These are phyloP conservation scores for Diaporthe aspalathi DNA, from an alignment of 2,329 filamentous ascomycete species.

Conservation along the genomic window DNA sequence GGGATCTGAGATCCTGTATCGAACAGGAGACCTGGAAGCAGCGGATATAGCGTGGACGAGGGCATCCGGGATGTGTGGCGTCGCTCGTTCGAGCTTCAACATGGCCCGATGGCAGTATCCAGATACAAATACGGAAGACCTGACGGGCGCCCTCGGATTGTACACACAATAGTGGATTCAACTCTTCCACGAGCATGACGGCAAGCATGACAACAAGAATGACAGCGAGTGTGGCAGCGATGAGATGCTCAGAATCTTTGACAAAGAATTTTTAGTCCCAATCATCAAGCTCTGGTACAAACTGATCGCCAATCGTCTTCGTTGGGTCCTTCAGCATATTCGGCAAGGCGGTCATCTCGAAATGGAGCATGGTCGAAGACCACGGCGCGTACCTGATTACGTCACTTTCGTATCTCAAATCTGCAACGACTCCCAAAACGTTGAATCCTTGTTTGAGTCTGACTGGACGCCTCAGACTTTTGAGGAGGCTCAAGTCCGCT, in stretches of 20 bases:
- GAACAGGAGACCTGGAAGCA: not conserved
- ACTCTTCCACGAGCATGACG: too few relatives aligned
- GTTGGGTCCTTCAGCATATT: not conserved
- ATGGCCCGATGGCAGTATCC: too few relatives aligned
- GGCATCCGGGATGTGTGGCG: not conserved
- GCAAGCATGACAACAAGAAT: too few relatives aligned
- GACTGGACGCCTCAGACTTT: too few relatives aligned
- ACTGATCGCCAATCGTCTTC: not conserved
- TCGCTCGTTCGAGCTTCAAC: not conserved
- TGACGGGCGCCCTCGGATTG: too few relatives aligned
- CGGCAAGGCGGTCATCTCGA: not conserved
- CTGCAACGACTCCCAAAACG: not conserved
- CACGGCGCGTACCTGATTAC: not conserved
- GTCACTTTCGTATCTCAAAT: rapidly evolving
- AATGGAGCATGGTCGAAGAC: not conserved
- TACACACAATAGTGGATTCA: too few relatives aligned
- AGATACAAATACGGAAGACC: too few relatives aligned
- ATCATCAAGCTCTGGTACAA: not conserved
- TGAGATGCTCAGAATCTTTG: too few relatives aligned
- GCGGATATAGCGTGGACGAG: not conserved
- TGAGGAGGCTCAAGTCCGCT: too few relatives aligned
- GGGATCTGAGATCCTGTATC: not conserved
- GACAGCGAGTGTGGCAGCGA: not conserved
- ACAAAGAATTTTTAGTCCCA: too few relatives aligned
- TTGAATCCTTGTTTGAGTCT: not conserved